Percentiles rank a stretch among this genome's conserved stretches.
phyloP scores from a whole-genome alignment of 1,284 basidiomycete species.

The Schizopora paradoxa region DNA sequence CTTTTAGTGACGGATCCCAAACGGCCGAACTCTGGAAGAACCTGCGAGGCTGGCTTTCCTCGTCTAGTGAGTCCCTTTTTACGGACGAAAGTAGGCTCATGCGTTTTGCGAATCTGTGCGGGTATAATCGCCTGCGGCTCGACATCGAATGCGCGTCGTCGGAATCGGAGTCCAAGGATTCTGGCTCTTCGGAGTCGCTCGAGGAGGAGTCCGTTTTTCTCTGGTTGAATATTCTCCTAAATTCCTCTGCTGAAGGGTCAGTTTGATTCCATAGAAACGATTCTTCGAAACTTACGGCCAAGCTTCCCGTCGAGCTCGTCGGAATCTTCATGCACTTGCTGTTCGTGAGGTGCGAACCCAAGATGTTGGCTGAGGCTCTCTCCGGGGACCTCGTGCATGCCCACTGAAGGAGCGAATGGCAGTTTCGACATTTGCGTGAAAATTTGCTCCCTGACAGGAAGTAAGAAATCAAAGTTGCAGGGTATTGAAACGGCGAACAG shows the following conservation, averaged over 20 bases:
- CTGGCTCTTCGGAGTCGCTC: slow-evolving; percentile 36
- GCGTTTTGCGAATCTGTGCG: slow-evolving; percentile 38
- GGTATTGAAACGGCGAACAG: slow-evolving; percentile 24
- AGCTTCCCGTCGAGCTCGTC: slow-evolving; percentile 63
- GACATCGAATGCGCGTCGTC: slow-evolving; percentile 41
- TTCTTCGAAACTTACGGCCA: slow-evolving; percentile 48
- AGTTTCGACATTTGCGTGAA: slow-evolving; percentile 77
- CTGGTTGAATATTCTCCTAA: slow-evolving; percentile 55
- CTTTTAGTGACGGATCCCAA: slow-evolving; percentile 31
- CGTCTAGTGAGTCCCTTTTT: slow-evolving; percentile 28
- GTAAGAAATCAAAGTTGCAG: slow-evolving; percentile 7
- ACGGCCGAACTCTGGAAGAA: slow-evolving; percentile 53
- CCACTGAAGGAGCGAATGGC: slow-evolving; percentile 81
- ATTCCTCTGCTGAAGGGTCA: slow-evolving; percentile 43
- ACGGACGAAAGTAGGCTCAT: slow-evolving; percentile 66
- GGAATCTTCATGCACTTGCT: slow-evolving; percentile 39
- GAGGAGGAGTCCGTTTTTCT: slow-evolving; percentile 45
- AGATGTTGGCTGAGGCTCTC: slow-evolving; percentile 62
- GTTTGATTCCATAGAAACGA: background rate
- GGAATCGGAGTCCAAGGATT: slow-evolving; percentile 42
- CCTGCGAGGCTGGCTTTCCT: slow-evolving; percentile 31
- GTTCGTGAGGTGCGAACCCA: slow-evolving; percentile 37
- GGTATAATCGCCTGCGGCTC: slow-evolving; percentile 31
- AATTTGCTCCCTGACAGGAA: slow-evolving; percentile 50
- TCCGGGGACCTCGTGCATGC: slow-evolving; percentile 79